Evolutionary conservation across 2,329 filamentous ascomycete species (phyloP), one percentile per base, ranked within the genome.

Genomic region (Torrubiellomyces zombiae): DNA sequence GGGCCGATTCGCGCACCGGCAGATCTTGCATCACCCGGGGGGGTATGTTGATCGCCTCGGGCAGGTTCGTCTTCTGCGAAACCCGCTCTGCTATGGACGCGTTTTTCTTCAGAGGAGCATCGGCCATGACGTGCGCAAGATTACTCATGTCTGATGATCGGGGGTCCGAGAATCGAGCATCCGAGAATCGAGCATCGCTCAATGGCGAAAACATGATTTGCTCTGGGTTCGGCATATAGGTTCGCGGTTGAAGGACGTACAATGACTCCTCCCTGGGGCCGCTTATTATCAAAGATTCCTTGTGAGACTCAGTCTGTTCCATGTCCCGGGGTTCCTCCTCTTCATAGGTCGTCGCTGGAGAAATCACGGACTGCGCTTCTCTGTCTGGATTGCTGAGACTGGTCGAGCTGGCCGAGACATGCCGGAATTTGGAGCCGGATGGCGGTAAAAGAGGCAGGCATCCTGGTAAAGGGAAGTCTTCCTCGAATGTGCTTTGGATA

Each of bases 211-310:
- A 32, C 9, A 36, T 9, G 3, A 62, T 60, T 8, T 55, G 49
- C 0, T 58, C 53, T 4, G 55, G 56, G 25, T 56, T 50, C 0
- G 67, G 67, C 1, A 63, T 68, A 35, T 71, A 71, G 1, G 63
- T 68, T 17, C 57, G 52, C 9, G 67, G 67, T 32, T 71, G 65
- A 4, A 72, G 48, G 13, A 71, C 51, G 30, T 57, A 69, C 2
- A 69, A 37, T 0, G 53, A 44, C 7, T 51, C 51, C 19, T 63
- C 33, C 12, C 20, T 30, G 3, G 27, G n/a, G n/a, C 3, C 6
- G 22, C 17, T 26, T 17, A 16, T 11, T 19, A 7, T 27, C 13
- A n/a, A n/a, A n/a, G n/a, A n/a, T n/a, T n/a, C n/a, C n/a, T n/a
- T n/a, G n/a, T n/a, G n/a, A n/a, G n/a, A n/a, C n/a, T n/a, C n/a